phyloP scores from a whole-genome alignment of 2,329 filamentous ascomycete species.

The Cytospora piceicola region DNA sequence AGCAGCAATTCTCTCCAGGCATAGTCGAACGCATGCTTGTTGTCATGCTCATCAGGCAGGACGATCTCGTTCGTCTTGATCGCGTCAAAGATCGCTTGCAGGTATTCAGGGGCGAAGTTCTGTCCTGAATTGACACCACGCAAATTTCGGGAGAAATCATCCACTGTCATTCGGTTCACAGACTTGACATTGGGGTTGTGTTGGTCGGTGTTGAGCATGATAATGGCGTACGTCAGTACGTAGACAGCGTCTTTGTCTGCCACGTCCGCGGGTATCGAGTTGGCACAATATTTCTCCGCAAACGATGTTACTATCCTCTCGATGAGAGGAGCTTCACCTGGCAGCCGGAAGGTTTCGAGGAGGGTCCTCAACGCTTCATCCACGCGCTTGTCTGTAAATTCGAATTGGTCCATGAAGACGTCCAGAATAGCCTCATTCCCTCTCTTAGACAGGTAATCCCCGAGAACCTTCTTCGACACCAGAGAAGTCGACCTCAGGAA shows the following conservation, averaged over 20 bases:
- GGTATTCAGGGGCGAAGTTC: slow-evolving; percentile 82
- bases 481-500: slow-evolving; percentile 88
- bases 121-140: slow-evolving; percentile 84
- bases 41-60: slow-evolving; percentile 94
- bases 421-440: slow-evolving; percentile 83
- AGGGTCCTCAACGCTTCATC: slow-evolving; percentile 87
- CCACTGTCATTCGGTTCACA: slow-evolving; percentile 79
- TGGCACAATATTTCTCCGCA: slow-evolving; percentile 79
- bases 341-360: slow-evolving; percentile 90
- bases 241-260: slow-evolving; percentile 87
- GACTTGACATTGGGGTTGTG: slow-evolving; percentile 89
- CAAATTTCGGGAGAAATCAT: slow-evolving; percentile 86
- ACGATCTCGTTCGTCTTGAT: slow-evolving; percentile 96
- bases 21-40: slow-evolving; percentile 94
- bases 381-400: slow-evolving; percentile 83
- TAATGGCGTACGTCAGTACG: slow-evolving; percentile 91
- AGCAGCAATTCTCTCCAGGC: slow-evolving; percentile 93
- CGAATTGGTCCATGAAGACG: slow-evolving; percentile 83
- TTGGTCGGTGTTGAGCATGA: slow-evolving; percentile 95
- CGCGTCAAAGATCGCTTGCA: slow-evolving; percentile 85
- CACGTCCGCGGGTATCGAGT: slow-evolving; percentile 72
- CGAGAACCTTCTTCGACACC: slow-evolving; percentile 86
- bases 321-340: slow-evolving; percentile 90
- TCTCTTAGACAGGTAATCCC: slow-evolving; percentile 91
- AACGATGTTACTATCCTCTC: slow-evolving; percentile 90